Base-by-base conservation (phyloP, 306 rosid genomes). In the Fagus crenata region DNA sequence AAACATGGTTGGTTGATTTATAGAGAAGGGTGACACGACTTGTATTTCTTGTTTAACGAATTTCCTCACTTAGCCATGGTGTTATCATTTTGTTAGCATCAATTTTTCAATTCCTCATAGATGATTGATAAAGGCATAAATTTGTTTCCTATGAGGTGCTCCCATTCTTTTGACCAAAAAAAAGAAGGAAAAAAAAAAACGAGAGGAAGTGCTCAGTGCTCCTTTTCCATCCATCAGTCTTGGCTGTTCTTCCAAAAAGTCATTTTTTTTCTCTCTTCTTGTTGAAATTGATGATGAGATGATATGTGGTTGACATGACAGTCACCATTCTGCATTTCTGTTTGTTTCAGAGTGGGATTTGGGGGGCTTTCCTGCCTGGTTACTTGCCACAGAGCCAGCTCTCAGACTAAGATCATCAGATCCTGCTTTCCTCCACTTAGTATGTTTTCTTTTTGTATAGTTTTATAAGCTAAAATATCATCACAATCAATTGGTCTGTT, bases 341-440 rank as follows among this genome's bases (percentile, higher is more conserved):
- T 87, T 73, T 81, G 55, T 78, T 87, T 85, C 89, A 94, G 97
- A 90, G 89, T 94, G 98, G 98, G 97, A 94, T 78, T 88, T 90
- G 69, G 98, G 98, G 12, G 98, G 97, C 74, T 90, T 92, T 79
- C 97, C 96, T 75, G 90, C 89, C 79, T 94, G 98, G 97, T 83
- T 94, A 68, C 86, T 84, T 80, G 80, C 89, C 71, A 82, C 77
- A 81, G 76, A 82, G 69, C 97, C 93, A 64, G 70, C 94, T 78
- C 89, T 86, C 54, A 90, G 56, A 72, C 89, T 82, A 75, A 89
- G 97, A 84, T 90, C 96, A 67, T 91, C 91, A 5, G 90, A 93
- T 82, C 91, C 89, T 75, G 71, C 74, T 81, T 91, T 75, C 91
- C 97, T 93, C 75, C 84, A 73, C 46, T 68, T 81, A 90, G 98